phyloP scores from a whole-genome alignment of 2,329 filamentous ascomycete genomes.

The Pseudogymnoascus sp. region DNA sequence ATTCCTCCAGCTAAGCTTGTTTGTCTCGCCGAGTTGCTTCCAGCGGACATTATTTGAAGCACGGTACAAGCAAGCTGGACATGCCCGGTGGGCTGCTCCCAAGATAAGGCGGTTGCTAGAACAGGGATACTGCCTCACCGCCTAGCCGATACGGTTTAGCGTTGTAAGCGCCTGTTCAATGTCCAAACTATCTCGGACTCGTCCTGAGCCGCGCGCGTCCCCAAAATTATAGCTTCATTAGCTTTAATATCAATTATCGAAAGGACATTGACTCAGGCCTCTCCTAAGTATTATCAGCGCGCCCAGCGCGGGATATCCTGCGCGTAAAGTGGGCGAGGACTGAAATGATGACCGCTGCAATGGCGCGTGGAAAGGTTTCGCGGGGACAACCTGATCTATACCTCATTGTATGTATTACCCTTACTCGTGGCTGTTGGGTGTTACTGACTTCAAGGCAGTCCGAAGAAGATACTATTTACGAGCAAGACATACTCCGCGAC shows the following conservation, averaged over 20 bases:
- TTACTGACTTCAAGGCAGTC: slow-evolving; percentile 42
- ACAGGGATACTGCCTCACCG: slow-evolving; percentile 5
- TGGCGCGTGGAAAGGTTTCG: slow-evolving; percentile 11
- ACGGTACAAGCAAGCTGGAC: slow-evolving; percentile 3
- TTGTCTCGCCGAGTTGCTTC: slow-evolving; percentile 5
- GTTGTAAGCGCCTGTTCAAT: neutral
- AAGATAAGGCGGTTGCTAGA: slow-evolving; percentile 4
- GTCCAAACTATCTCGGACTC: slow-evolving; percentile 2
- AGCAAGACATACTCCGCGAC: slow-evolving; percentile 87
- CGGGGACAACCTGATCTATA: slow-evolving; percentile 28
- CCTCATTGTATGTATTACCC: slow-evolving; percentile 26
- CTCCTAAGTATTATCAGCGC: neutral
- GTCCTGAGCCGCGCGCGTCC: neutral
- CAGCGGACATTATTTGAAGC: slow-evolving; percentile 4
- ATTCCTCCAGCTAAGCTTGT: neutral
- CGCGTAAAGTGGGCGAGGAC: neutral
- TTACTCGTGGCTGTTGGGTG: neutral
- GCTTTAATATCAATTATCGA: neutral
- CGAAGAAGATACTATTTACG: slow-evolving; percentile 89
- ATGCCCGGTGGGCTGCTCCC: neutral
- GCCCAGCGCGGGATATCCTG: neutral
- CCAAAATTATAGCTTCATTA: slow-evolving; percentile 5
- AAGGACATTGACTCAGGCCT: neutral
- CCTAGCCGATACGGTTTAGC: neutral
- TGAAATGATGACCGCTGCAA: neutral